Percentiles rank a stretch among this genome's conserved stretches.
phyloP scores from a whole-genome alignment of 768 basidiomycete genomes.

The Tricholoma matsutake region DNA sequence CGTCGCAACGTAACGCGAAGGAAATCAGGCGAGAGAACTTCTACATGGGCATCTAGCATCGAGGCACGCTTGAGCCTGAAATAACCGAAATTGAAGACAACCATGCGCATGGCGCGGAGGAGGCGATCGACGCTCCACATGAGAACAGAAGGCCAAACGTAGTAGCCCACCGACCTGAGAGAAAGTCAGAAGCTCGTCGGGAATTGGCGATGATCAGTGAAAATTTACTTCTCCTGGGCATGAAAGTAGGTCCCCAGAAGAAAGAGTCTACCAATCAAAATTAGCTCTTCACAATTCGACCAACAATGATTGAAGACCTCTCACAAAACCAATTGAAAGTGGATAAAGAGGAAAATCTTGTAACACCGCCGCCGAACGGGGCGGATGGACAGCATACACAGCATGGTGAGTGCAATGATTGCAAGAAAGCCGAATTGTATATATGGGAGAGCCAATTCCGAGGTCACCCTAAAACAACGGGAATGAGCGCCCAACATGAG shows the following conservation, averaged over 20 bases:
- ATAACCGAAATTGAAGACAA: constrained; percentile 40
- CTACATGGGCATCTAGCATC: constrained; percentile 33
- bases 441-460: constrained; percentile 17
- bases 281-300: neutral
- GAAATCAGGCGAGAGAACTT: constrained; percentile 41
- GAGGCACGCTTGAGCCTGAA: constrained; percentile 22
- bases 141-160: constrained; percentile 44
- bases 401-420: constrained; percentile 35
- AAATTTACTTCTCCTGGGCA: neutral
- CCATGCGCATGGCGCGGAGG: constrained; percentile 40
- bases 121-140: constrained; percentile 53
- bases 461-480: constrained; percentile 6
- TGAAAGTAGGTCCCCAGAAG: constrained; percentile 2
- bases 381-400: constrained; percentile 46
- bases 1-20: constrained; percentile 44
- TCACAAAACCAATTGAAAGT: constrained; percentile 41
- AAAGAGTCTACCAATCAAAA: neutral
- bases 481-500: neutral
- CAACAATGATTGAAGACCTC: constrained; percentile 3
- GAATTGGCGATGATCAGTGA: neutral
- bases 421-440: constrained; percentile 38
- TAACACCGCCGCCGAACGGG: constrained; percentile 44
- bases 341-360: constrained; percentile 50
- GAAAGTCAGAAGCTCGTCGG: neutral
- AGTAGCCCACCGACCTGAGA: constrained; percentile 3